Conservation (phyloP, 1,284 basidiomycete genomes). For the Tilletia caries region DNA sequence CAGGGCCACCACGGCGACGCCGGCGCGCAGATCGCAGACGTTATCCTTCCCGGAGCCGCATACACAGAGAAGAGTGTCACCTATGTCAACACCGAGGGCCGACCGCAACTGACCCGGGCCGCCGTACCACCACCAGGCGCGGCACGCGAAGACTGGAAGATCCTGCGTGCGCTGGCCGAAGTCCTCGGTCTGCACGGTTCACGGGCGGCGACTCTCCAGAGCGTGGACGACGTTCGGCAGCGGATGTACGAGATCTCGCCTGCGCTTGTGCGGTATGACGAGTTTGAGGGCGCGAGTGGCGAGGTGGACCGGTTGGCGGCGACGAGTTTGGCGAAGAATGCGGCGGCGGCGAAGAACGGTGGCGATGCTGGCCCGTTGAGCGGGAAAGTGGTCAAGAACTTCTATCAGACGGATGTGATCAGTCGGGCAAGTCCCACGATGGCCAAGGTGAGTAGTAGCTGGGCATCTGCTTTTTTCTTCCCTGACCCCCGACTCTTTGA, state of each 20-base stretch:
- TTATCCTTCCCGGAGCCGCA: constrained; percentile 85
- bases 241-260: constrained; percentile 97
- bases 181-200: constrained; percentile 64
- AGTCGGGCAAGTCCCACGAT: constrained; percentile 56
- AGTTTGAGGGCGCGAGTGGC: constrained; percentile 70
- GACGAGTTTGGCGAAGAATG: constrained; percentile 6
- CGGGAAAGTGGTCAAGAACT: constrained; percentile 67
- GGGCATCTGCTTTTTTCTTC: not conserved
- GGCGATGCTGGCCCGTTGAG: constrained; percentile 3
- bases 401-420: constrained; percentile 87
- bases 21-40: constrained; percentile 93
- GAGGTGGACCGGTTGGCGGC: constrained; percentile 16
- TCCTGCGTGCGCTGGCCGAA: constrained; percentile 91
- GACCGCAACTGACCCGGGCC: constrained; percentile 82
- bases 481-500: not conserved
- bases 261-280: constrained; percentile 80
- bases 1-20: constrained; percentile 98
- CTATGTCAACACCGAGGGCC: constrained; percentile 97
- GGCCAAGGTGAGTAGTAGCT: constrained; percentile 41
- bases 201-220: not conserved
- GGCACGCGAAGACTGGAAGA: constrained; percentile 97
- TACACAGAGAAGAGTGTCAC: constrained; percentile 95
- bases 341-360: not conserved
- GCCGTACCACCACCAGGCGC: constrained; percentile 95
- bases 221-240: constrained; percentile 66